Conservation (phyloP, 169 alveolate genomes). For the Theileria annulata region DNA sequence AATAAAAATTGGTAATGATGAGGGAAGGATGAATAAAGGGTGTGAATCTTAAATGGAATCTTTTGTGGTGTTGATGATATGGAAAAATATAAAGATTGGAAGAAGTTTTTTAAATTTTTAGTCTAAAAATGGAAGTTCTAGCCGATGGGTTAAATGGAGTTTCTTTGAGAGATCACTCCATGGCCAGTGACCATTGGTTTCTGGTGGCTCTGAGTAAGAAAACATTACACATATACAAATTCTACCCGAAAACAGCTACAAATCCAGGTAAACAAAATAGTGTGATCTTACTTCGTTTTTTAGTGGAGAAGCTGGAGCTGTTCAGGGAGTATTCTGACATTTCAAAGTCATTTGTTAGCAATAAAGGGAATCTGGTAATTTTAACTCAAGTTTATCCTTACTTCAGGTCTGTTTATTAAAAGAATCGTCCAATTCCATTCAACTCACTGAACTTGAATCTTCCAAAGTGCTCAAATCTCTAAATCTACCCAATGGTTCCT, state of each 20-base stretch:
- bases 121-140: slow-evolving; percentile 39
- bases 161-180: slow-evolving; percentile 28
- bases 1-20: neutral
- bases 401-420: slow-evolving; percentile 45
- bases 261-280: slow-evolving; percentile 12
- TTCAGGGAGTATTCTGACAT: slow-evolving; percentile 47
- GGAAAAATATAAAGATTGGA: neutral
- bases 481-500: slow-evolving; percentile 48
- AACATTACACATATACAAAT: slow-evolving; percentile 37
- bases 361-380: slow-evolving; percentile 51
- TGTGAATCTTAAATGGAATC: neutral
- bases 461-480: slow-evolving; percentile 10
- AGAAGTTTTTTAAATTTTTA: neutral
- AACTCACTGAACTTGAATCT: slow-evolving; percentile 25
- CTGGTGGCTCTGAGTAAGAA: slow-evolving; percentile 60
- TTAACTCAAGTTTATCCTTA: neutral
- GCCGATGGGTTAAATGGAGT: slow-evolving; percentile 24
- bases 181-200: slow-evolving; percentile 35
- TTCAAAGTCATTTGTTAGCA: slow-evolving; percentile 45
- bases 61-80: slow-evolving; percentile 13
- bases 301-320: slow-evolving; percentile 41
- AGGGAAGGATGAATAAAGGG: neutral
- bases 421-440: slow-evolving; percentile 29
- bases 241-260: slow-evolving; percentile 35
- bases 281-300: neutral